Evolutionary conservation across 1,284 basidiomycete genomes (phyloP).

Genomic region (Cryptococcus sp.): DNA sequence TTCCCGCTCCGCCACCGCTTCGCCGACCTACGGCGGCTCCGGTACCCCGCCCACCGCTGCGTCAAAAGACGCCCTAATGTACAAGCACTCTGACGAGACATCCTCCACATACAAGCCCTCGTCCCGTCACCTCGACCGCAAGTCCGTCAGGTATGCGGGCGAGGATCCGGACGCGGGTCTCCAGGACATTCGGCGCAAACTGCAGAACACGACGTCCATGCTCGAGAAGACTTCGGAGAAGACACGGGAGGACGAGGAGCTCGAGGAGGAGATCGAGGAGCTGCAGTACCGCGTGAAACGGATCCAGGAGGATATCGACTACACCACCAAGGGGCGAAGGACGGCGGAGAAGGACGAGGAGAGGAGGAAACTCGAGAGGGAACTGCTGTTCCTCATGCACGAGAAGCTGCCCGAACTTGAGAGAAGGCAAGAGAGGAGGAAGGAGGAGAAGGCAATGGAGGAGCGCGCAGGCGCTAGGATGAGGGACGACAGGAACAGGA

Average conservation of each 20-base stretch:
- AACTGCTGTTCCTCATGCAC: constrained; percentile 81
- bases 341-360: constrained; percentile 78
- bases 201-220: constrained; percentile 76
- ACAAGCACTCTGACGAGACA: constrained; percentile 75
- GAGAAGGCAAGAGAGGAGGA: constrained; percentile 73
- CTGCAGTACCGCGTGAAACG: constrained; percentile 80
- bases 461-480: constrained; percentile 73
- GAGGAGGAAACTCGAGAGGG: constrained; percentile 79
- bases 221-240: constrained; percentile 69
- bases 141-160: constrained; percentile 69
- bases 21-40: constrained; percentile 55
- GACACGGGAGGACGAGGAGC: constrained; percentile 76
- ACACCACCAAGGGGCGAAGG: constrained; percentile 74
- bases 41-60: constrained; percentile 55
- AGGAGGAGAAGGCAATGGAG: constrained; percentile 71
- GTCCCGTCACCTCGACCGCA: constrained; percentile 82
- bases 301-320: constrained; percentile 91
- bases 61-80: constrained; percentile 85
- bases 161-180: constrained; percentile 72
- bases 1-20: constrained; percentile 55
- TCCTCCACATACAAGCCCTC: constrained; percentile 72
- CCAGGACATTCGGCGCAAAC: constrained; percentile 78
- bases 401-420: constrained; percentile 90
- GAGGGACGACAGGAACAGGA: constrained; percentile 80
- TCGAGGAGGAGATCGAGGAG: constrained; percentile 87